A percentile compares a stretch with the other conserved stretches of the same genome.
These are phyloP conservation scores for Backusella parvicylindrica DNA, from an alignment of 192 early-diverging fungal species.

Conservation along the genomic window DNA sequence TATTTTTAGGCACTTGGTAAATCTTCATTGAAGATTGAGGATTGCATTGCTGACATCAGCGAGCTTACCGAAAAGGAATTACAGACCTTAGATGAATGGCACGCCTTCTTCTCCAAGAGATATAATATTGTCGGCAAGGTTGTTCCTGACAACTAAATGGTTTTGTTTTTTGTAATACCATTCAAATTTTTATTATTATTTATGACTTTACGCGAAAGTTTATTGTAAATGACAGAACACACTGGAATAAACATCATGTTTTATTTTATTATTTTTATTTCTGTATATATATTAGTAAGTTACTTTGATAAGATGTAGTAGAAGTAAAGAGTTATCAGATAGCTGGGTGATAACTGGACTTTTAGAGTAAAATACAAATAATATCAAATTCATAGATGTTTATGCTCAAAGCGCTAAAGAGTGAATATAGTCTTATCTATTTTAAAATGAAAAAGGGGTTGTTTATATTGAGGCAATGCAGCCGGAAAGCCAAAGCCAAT, in stretches of 20 bases:
- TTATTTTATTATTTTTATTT: background rate
- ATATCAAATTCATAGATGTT: background rate
- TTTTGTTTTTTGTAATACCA: background rate
- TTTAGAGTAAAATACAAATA: background rate
- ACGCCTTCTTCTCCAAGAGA: conserved; percentile 59
- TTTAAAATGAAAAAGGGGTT: background rate
- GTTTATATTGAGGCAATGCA: background rate
- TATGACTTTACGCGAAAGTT: background rate
- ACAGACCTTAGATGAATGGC: conserved; percentile 73
- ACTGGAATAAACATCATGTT: background rate
- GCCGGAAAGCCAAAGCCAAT: background rate
- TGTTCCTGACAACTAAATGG: conserved; percentile 18
- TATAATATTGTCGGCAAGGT: conserved; percentile 71
- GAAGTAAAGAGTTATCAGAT: background rate
- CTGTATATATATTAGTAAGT: background rate
- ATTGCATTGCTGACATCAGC: conserved; percentile 71
- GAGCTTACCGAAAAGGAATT: conserved; percentile 63
- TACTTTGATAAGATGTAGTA: background rate
- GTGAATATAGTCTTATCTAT: background rate
- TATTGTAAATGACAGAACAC: background rate
- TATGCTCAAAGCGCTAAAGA: background rate
- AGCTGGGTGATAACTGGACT: background rate
- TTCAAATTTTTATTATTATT: background rate
- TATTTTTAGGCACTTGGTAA: conserved; percentile 57
- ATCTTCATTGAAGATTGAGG: conserved; percentile 63